phyloP scores from a whole-genome alignment of 2,329 filamentous ascomycete genomes.

The Sporothrix brasiliensis region DNA sequence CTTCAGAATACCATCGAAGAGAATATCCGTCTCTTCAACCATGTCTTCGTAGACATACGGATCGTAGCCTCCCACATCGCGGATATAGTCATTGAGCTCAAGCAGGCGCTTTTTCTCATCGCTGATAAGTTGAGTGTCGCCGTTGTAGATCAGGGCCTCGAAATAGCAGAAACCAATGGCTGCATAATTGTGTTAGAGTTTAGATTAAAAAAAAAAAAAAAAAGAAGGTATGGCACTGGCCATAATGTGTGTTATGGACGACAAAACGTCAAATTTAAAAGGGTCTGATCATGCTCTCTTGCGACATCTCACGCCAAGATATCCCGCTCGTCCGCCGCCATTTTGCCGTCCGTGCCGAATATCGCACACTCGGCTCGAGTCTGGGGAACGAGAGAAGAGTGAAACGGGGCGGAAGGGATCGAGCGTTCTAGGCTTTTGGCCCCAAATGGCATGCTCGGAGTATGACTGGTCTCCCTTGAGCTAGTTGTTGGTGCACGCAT shows the following conservation, averaged over 20 bases:
- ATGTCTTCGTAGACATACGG: constrained; percentile 79
- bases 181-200: constrained; percentile 45
- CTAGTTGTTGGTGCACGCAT: neutral
- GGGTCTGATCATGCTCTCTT: neutral
- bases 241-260: neutral
- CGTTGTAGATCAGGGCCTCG: constrained; percentile 74
- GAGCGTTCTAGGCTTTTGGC: neutral
- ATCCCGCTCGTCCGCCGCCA: neutral
- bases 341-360: constrained; percentile 8
- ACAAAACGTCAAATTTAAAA: neutral
- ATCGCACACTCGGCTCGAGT: neutral
- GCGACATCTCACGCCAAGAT: neutral
- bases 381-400: neutral
- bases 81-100: constrained; percentile 70
- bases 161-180: constrained; percentile 93
- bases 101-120: constrained; percentile 73
- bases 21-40: constrained; percentile 69
- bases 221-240: neutral
- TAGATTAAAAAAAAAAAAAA: neutral
- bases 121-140: constrained; percentile 65
- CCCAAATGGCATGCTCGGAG: neutral
- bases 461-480: neutral
- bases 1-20: constrained; percentile 66
- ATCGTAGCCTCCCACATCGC: constrained; percentile 70
- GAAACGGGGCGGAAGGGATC: too few species aligned